Percentiles rank a stretch among this genome's conserved stretches.
Conservation (phyloP, 805 yeast genomes). For the Kodamaea laetipori region DNA sequence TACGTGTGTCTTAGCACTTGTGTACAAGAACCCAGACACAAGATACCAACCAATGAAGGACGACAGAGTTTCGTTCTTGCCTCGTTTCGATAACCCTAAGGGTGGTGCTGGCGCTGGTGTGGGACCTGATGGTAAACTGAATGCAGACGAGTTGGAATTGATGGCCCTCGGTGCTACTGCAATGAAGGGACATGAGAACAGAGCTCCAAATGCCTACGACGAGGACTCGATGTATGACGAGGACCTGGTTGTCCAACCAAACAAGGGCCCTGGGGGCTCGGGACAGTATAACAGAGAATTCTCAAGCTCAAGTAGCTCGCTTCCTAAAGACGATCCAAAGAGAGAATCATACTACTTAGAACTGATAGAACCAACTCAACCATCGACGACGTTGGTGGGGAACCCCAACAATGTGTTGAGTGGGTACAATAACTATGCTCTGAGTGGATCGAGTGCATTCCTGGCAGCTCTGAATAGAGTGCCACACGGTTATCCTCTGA, state of each 20-base stretch:
- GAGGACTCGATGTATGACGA: constrained; percentile 40
- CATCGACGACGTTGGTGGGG: constrained; percentile 45
- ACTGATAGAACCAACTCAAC: constrained; percentile 43
- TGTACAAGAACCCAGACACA: constrained; percentile 91
- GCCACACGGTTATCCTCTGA: constrained; percentile 17
- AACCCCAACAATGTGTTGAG: constrained; percentile 34
- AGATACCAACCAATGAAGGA: constrained; percentile 96
- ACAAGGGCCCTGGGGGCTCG: constrained; percentile 5
- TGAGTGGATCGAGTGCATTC: constrained; percentile 9
- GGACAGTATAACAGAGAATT: not conserved
- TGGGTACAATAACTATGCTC: constrained; percentile 22
- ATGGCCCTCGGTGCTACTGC: constrained; percentile 74
- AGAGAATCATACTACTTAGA: constrained; percentile 33
- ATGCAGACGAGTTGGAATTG: constrained; percentile 57
- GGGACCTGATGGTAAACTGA: constrained; percentile 13
- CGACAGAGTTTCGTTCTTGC: constrained; percentile 94
- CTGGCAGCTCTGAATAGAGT: constrained; percentile 13
- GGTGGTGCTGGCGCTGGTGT: constrained; percentile 16
- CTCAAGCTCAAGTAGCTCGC: constrained; percentile 6
- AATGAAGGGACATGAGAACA: constrained; percentile 59
- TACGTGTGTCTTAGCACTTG: constrained; percentile 79
- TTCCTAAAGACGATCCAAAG: constrained; percentile 18
- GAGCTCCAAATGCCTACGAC: constrained; percentile 24
- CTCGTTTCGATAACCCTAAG: constrained; percentile 48
- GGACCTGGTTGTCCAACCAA: constrained; percentile 18